Percentiles rank a stretch among this genome's conserved stretches.
phyloP scores from a whole-genome alignment of 768 basidiomycete genomes.

The Boletus sp. region DNA sequence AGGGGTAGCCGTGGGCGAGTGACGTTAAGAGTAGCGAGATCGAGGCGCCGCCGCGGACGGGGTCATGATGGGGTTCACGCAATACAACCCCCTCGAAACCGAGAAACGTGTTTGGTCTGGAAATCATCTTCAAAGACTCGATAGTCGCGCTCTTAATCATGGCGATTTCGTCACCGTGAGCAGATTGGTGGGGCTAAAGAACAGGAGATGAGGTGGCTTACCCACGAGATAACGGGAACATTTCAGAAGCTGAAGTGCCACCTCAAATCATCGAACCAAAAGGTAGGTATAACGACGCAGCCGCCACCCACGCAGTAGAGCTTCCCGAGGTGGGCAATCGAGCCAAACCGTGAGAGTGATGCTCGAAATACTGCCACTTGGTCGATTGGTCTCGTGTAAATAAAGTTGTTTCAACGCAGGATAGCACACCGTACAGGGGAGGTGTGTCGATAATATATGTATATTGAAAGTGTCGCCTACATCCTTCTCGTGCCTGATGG shows the following conservation, averaged over 20 bases:
- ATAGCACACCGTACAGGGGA: too few species aligned
- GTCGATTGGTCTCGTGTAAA: too few species aligned
- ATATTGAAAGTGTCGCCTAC: too few species aligned
- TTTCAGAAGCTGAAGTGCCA: background rate
- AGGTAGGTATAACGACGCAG: background rate
- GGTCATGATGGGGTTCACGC: background rate
- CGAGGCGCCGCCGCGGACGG: slow-evolving; percentile 7
- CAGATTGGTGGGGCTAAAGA: too few species aligned
- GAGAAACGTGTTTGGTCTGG: background rate
- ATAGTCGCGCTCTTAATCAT: background rate
- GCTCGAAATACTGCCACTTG: too few species aligned
- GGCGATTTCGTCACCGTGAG: background rate
- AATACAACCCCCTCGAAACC: too few species aligned
- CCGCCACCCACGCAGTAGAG: too few species aligned
- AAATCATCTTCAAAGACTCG: background rate
- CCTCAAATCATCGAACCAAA: background rate
- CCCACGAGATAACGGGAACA: background rate
- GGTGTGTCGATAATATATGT: too few species aligned
- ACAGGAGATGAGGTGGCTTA: background rate
- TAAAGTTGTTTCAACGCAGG: too few species aligned
- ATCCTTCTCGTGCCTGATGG: too few species aligned
- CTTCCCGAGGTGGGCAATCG: too few species aligned
- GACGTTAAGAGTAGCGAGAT: background rate
- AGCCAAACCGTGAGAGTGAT: too few species aligned
- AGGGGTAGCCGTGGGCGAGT: background rate